Base-by-base conservation (phyloP, 176 grass and related monocot genomes). In the Oropetium thomaeum region DNA sequence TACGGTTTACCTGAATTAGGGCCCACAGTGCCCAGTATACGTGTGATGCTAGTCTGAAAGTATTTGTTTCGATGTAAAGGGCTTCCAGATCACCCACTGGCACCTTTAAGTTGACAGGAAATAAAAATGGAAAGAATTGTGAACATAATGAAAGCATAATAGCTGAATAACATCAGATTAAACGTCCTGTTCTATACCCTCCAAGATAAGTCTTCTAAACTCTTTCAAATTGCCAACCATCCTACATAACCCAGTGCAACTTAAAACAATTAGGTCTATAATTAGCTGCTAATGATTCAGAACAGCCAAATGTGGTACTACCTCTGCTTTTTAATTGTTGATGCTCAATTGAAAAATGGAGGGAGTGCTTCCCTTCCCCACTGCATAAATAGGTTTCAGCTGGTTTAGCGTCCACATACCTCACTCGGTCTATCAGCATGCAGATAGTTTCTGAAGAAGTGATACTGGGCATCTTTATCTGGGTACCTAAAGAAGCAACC, bases 401-500 rank as follows among this genome's bases (percentile, higher is more conserved):
- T 58, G 8, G 38, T 61, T 83, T 53, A 62, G 19, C 26, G 49
- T 78, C 42, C 5, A 22, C 83, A 73, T 90, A 92, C 96, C 89
- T 85, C 75, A 81, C 77, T 75, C 39, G 91, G 87, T 65, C 62
- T 92, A 82, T 86, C 75, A 84, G 91, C 59, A 12, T 84, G 67
- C 40, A 96, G 70, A 71, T 99, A 99, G 83, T 77, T 99, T 80
- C 89, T 95, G 79, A 99, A 95, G 84, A 99, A 99, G 77, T 95
- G 79, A 75, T 84, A 95, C 58, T 99, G 96, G 54, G 47, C 76
- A 83, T 95, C 87, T 84, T 99, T 95, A 70, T 95, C 82, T 75
- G 96, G 96, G 73, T 99, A 99, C 80, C 96, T 99, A 80, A 79
- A 81, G 25, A 86, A 33, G 38, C 26, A 78, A 88, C 30, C 31